Conservation (phyloP, 176 grass and related monocot species). For the Oryza australiensis region DNA sequence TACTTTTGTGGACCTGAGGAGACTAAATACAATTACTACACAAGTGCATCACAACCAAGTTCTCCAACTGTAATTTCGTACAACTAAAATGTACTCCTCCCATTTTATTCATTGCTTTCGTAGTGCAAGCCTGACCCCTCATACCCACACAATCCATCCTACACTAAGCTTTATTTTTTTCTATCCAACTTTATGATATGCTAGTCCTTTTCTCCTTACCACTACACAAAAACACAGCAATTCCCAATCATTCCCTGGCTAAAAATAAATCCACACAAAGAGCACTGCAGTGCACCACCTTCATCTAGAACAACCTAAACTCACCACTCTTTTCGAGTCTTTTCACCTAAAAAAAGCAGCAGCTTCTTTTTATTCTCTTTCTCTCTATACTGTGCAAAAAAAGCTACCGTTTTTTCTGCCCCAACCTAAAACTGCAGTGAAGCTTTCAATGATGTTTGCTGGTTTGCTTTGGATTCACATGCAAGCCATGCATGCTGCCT, state of each 20-base stretch:
- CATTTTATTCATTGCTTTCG: background rate
- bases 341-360: background rate
- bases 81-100: background rate
- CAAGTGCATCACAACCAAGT: background rate
- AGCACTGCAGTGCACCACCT: background rate
- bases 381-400: background rate
- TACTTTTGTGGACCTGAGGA: background rate
- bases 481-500: slow-evolving; percentile 21
- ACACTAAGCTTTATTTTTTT: too few relatives aligned
- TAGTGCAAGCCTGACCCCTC: background rate
- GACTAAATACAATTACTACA: background rate
- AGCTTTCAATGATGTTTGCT: slow-evolving; percentile 12
- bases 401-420: background rate
- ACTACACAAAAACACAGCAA: background rate
- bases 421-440: background rate
- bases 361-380: background rate
- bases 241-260: background rate
- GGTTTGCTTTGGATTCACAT: slow-evolving; percentile 20
- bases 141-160: background rate
- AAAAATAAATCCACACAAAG: background rate
- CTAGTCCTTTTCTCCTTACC: background rate
- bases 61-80: background rate
- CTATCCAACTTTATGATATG: background rate
- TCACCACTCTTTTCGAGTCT: background rate
- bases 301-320: background rate